Base-by-base conservation (phyloP, 2,329 filamentous ascomycete genomes). In the Epichloe festucae region DNA sequence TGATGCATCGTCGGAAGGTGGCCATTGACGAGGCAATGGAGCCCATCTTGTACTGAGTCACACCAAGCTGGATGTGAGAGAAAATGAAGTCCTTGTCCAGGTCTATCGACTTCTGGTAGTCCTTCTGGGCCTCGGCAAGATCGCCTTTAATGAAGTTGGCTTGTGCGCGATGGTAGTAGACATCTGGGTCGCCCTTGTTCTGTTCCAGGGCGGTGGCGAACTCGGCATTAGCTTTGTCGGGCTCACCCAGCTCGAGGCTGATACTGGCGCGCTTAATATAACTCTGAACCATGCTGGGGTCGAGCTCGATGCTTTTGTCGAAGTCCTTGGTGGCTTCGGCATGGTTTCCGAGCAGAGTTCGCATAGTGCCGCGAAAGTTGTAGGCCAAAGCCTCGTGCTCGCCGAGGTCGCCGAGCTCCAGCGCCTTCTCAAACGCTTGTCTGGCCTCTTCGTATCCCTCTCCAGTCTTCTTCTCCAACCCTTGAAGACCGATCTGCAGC, bases 1-100 rank as follows among this genome's bases (percentile, higher is more conserved):
- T 98, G 69, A 96, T 90, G 70, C 89, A 95, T 57, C 90, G 81
- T 61, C 91, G 82, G 83, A 98, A 97, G 5, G 93, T 98, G 38
- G 93, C 91, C 89, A 97, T 97, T 46, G 90, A 95, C 8, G 90
- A 96, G 7, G 93, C 93, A 53, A 98, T 87, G 34, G 89, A 95
- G 59, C 93, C 93, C 86, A 97, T 94, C 83, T 98, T 98, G 77
- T 98, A 98, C 72, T 98, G 93, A 48, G 93, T 98, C 49, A 98
- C 93, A 68, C 93, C 93, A 43, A 98, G 87, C 71, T 98, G 93
- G 63, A 98, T 98, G 73, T 98, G 93, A 7, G 91, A 97, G 79
- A 95, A 98, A 73, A 98, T 98, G 71, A 98, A 98, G 59, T 88
- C 84, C 60, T 82, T 80, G 74, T 98, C 93, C 34, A 98, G 79